A percentile compares a stretch with the other conserved stretches of the same genome.
phyloP scores from a whole-genome alignment of 192 early-diverging fungal genomes.

The Lunasporangiospora selenospora region DNA sequence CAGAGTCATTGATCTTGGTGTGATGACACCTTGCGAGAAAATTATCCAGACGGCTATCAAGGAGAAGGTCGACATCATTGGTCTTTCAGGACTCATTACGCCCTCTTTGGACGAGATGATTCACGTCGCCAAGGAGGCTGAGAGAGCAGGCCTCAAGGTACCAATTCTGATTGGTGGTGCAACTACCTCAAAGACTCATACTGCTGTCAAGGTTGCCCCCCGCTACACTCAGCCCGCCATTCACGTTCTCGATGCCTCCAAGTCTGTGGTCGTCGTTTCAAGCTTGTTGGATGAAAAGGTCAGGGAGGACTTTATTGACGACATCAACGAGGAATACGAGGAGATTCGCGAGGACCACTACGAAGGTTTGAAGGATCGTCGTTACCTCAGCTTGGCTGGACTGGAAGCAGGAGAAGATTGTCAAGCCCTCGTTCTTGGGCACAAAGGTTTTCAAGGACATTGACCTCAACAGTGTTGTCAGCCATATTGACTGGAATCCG shows the following conservation, averaged over 20 bases:
- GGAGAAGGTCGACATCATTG: constrained; percentile 92
- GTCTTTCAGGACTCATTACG: constrained; percentile 94
- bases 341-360: constrained; percentile 95
- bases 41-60: constrained; percentile 88
- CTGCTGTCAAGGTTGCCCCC: constrained; percentile 96
- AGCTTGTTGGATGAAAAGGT: constrained; percentile 80
- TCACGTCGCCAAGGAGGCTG: constrained; percentile 92
- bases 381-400: constrained; percentile 81
- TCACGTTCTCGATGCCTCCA: constrained; percentile 91
- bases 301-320: constrained; percentile 88
- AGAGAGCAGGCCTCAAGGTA: constrained; percentile 82
- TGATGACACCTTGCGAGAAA: constrained; percentile 95
- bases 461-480: constrained; percentile 76
- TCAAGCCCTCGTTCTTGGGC: constrained; percentile 85
- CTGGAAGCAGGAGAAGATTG: constrained; percentile 74
- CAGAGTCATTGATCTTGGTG: constrained; percentile 91
- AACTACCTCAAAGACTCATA: constrained; percentile 96
- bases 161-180: constrained; percentile 95
- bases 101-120: constrained; percentile 98
- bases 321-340: constrained; percentile 92
- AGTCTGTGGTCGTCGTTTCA: constrained; percentile 90
- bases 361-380: constrained; percentile 87
- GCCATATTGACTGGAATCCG: constrained; percentile 98
- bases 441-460: constrained; percentile 79
- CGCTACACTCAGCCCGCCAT: constrained; percentile 82